These are phyloP conservation scores for Tolypocladium pustulatum DNA, from an alignment of 2,329 filamentous ascomycete species.

Conservation along the genomic window DNA sequence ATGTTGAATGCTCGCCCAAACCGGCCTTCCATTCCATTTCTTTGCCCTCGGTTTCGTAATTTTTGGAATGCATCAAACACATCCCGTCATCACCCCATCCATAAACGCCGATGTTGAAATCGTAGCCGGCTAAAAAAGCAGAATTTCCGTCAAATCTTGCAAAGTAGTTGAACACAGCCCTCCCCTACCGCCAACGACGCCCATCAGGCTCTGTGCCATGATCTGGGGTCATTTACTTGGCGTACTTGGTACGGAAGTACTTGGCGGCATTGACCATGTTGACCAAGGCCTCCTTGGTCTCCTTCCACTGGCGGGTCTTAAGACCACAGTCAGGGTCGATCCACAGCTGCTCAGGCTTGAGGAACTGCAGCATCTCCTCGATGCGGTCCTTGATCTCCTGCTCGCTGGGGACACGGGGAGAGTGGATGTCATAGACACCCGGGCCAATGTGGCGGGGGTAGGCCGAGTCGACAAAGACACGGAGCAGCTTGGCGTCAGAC, in stretches of 20 bases:
- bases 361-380: slow-evolving; percentile 94
- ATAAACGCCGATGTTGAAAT: slow-evolving; percentile 51
- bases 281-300: slow-evolving; percentile 90
- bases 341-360: slow-evolving; percentile 98
- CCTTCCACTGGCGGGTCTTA: slow-evolving; percentile 97
- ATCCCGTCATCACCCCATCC: slow-evolving; percentile 23
- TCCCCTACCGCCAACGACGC: not conserved
- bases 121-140: slow-evolving; percentile 33
- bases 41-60: slow-evolving; percentile 18
- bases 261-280: slow-evolving; percentile 99
- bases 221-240: slow-evolving; percentile 37
- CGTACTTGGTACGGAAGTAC: slow-evolving; percentile 85
- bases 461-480: slow-evolving; percentile 94
- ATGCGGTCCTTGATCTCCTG: slow-evolving; percentile 98
- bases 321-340: slow-evolving; percentile 99
- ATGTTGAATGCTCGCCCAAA: slow-evolving; percentile 29
- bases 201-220: not conserved
- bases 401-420: slow-evolving; percentile 90
- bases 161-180: slow-evolving; percentile 19
- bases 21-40: slow-evolving; percentile 11
- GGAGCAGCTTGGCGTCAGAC: slow-evolving; percentile 97
- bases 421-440: slow-evolving; percentile 99
- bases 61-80: slow-evolving; percentile 25
- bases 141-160: slow-evolving; percentile 17
- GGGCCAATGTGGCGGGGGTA: slow-evolving; percentile 98